A percentile compares a stretch with the other conserved stretches of the same genome.
phyloP scores from a whole-genome alignment of 495 filamentous ascomycete genomes.

The Podospora australis region DNA sequence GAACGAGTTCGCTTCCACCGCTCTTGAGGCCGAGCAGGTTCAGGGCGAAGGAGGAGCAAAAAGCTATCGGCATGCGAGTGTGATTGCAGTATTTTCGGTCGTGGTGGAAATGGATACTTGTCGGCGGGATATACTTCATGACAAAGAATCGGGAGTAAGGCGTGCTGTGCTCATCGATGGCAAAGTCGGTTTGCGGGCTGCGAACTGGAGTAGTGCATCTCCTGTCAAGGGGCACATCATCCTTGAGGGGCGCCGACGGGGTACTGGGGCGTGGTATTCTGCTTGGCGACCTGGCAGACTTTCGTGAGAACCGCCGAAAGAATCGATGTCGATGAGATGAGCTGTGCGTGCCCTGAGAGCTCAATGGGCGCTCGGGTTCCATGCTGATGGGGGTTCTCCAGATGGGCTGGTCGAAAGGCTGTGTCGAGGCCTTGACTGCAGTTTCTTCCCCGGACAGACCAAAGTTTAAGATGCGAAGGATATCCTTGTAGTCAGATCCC shows the following conservation, averaged over 20 bases:
- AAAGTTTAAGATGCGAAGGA: conserved; percentile 42
- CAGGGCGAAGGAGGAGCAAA: conserved; percentile 27
- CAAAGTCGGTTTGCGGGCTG: not conserved
- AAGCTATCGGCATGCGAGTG: conserved; percentile 16
- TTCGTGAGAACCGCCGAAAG: conserved; percentile 15
- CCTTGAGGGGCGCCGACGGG: not conserved
- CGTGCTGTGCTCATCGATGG: conserved; percentile 15
- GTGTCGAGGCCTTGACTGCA: not conserved
- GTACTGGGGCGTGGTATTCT: not conserved
- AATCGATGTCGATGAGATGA: conserved; percentile 18
- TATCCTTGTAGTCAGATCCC: conserved; percentile 37
- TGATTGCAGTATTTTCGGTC: not conserved
- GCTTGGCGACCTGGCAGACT: not conserved
- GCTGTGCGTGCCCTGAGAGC: not conserved
- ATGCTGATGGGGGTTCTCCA: not conserved
- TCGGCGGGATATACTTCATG: conserved; percentile 14
- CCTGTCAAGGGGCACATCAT: not conserved
- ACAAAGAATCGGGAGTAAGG: conserved; percentile 46
- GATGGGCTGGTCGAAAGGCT: conserved; percentile 3
- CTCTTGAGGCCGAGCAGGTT: conserved; percentile 36
- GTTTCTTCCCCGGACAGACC: conserved; percentile 5
- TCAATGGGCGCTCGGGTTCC: not conserved
- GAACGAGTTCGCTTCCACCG: conserved; percentile 27
- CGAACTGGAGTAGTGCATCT: too few relatives aligned
- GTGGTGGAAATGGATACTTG: not conserved